Conservation (phyloP, 495 filamentous ascomycete species). For the Durotheca rogersii region DNA sequence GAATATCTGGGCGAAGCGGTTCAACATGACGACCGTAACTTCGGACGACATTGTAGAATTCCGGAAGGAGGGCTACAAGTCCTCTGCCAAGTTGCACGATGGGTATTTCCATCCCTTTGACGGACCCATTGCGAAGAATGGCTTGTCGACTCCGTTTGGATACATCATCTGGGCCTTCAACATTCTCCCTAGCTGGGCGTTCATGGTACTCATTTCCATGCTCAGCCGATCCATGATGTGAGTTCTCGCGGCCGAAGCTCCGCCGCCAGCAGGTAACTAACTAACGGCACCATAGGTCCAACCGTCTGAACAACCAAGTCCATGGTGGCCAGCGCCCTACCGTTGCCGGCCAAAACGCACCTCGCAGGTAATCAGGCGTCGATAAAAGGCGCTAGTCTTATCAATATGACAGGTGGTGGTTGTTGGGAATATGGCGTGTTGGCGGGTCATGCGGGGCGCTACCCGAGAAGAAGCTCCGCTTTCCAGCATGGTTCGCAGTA, state of each 20-base stretch:
- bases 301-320: conserved; percentile 39
- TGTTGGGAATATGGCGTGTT: neutral
- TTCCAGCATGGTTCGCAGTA: neutral
- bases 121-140: conserved; percentile 64
- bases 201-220: conserved; percentile 81
- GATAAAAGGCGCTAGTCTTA: neutral
- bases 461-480: neutral
- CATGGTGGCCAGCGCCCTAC: conserved; percentile 26
- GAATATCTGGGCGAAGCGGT: conserved; percentile 59
- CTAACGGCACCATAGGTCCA: conserved; percentile 24
- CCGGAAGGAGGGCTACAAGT: conserved; percentile 62
- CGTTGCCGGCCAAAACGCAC: conserved; percentile 34
- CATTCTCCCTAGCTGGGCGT: conserved; percentile 56
- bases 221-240: conserved; percentile 84
- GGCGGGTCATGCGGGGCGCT: conserved; percentile 1
- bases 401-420: neutral
- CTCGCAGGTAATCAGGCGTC: conserved; percentile 20
- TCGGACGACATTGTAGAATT: conserved; percentile 63
- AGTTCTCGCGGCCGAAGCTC: conserved; percentile 42
- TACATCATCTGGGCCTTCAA: conserved; percentile 74
- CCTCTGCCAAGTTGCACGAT: conserved; percentile 59
- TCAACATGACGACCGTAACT: conserved; percentile 67
- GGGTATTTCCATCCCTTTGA: conserved; percentile 80
- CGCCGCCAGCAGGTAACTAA: neutral
- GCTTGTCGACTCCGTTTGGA: conserved; percentile 64